Percentiles rank a stretch among this genome's conserved stretches.
Evolutionary conservation across 768 basidiomycete species (phyloP).

Genomic region (Albatrellus ellisii): DNA sequence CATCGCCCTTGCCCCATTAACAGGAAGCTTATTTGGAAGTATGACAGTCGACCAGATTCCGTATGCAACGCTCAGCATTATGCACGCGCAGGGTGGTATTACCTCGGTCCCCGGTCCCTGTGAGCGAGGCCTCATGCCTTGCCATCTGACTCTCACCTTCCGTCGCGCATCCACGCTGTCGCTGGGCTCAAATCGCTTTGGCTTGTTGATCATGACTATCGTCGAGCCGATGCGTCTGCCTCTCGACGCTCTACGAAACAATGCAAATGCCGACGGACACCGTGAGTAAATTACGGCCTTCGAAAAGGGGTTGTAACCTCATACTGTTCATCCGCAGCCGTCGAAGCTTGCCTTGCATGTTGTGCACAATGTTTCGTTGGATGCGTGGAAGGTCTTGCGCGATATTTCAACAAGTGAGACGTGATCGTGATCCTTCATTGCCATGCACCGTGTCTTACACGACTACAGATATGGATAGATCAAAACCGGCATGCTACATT

Average conservation of each 20-base stretch:
- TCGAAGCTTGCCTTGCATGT: constrained; percentile 63
- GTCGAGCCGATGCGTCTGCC: constrained; percentile 56
- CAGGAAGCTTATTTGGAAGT: constrained; percentile 64
- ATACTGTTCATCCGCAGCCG: constrained; percentile 26
- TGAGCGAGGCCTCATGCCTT: constrained; percentile 54
- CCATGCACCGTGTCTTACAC: not conserved
- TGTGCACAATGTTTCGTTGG: constrained; percentile 71
- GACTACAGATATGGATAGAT: constrained; percentile 58
- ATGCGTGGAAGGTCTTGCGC: constrained; percentile 52
- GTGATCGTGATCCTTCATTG: not conserved
- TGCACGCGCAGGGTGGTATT: constrained; percentile 42
- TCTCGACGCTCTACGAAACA: constrained; percentile 42
- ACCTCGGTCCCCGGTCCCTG: constrained; percentile 76
- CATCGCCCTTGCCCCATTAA: constrained; percentile 65
- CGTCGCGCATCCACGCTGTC: constrained; percentile 66
- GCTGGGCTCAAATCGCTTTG: constrained; percentile 77
- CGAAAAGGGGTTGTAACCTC: not conserved
- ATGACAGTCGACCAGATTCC: constrained; percentile 9
- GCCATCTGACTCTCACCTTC: constrained; percentile 58
- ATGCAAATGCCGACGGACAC: constrained; percentile 48
- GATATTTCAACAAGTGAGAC: constrained; percentile 65
- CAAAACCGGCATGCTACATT: constrained; percentile 39
- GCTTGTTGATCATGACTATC: constrained; percentile 71
- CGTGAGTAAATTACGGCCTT: constrained; percentile 29
- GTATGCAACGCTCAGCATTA: not conserved